Evolutionary conservation across 495 filamentous ascomycete genomes (phyloP), one percentile per base, ranked within the genome.

Genomic region (Chlorociboria aeruginascens): DNA sequence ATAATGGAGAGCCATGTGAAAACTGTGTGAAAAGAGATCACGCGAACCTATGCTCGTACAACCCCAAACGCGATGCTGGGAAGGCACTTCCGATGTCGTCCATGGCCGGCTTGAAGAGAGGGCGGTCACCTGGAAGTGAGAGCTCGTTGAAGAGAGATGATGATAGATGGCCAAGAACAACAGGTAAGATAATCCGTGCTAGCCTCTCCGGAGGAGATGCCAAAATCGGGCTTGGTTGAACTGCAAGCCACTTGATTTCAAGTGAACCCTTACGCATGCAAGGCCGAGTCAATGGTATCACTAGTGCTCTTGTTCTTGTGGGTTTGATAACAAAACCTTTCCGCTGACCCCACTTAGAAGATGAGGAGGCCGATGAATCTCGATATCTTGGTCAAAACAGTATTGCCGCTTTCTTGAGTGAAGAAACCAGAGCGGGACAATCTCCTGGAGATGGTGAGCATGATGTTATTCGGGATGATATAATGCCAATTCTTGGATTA

Each of bases 401-500:
- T 68, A 76, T 79, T 32, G 76, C 73, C 32, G 77, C 73, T 17
- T 66, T 89, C 14, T 58, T 89, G 41, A 78, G 86, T 56, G 82
- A 83, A 43, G 71, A 75, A 54, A 65, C 71, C 7, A 66, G 64
- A 39, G 48, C 31, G 11, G 56, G 46, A 17, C 33, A 56, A 36
- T 34, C 48, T 13, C 64, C 65, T 6, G 16, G 13, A 20, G 66
- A 61, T 43, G 70, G 72, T 25, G 53, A 53, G 12, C 54, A 52
- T 32, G 69, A 68, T 51, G 59, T 55, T 40, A 74, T 77, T 36
- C 69, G 71, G 43, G 63, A 67, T 56, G 84, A 81, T 52, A 86
- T 92, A 63, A 69, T 87, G 33, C 85, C 85, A 4, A 82, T 89
- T 28, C 72, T 92, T 32, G 86, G 85, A 10, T 74, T 92, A 13